Base-by-base conservation (phyloP, 257 asterid species). In the Solanum habrochaites region DNA sequence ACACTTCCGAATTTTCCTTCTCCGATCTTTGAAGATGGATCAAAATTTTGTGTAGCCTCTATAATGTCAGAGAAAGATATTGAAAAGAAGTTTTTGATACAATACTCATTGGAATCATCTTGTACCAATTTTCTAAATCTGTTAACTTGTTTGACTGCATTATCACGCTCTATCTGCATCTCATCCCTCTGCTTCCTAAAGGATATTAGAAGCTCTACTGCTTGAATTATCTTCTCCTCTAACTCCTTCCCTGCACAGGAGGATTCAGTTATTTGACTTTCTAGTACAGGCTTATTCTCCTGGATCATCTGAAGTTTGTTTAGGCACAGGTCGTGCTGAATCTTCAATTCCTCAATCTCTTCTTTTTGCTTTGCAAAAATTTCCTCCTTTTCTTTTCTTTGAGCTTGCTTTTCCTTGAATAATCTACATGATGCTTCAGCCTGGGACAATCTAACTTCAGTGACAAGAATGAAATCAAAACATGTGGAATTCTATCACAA, bases 171-270 rank as follows among this genome's bases (percentile, higher is more conserved):
- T 85, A 83, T 90, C 92, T 86, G 93, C 89, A 95, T 89, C 88
- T 90, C 87, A 91, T 97, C 98, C 87, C 99, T 93, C 85, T 92
- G 87, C 72, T 90, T 94, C 92, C 91, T 95, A 83, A 94, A 97
- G 66, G 90, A 87, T 83, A 92, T 91, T 91, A 97, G 91, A 89
- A 97, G 97, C 86, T 94, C 88, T 88, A 94, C 98, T 66, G 98
- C 99, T 90, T 95, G 99, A 91, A 95, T 86, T 83, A 95, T 91
- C 91, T 94, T 97, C 87, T 92, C 97, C 92, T 93, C 99, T 37
- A 97, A 90, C 93, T 95, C 98, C 90, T 93, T 88, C 93, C 95
- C 99, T 20, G 93, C 88, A 90, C 86, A 40, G 77, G 72, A 66
- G 85, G 92, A 90, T 89, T 93, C 94, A 52, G 87, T 86, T 66